phyloP scores from a whole-genome alignment of 345 rosid genomes.

The Gossypium anomalum region DNA sequence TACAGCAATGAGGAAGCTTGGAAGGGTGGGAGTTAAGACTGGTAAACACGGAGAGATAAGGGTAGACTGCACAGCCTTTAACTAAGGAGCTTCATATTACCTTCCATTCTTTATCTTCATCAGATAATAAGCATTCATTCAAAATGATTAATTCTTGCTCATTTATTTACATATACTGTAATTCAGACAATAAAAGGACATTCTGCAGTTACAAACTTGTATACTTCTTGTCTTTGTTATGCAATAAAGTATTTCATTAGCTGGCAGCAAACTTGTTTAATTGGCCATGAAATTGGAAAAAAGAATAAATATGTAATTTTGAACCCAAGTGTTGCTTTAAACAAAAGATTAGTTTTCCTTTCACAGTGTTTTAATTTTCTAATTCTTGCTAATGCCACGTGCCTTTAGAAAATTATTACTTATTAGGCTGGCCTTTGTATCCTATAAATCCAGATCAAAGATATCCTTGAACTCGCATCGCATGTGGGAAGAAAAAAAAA shows the following conservation, averaged over 20 bases:
- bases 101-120: background rate
- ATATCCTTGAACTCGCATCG: too few relatives aligned
- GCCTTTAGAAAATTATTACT: too few relatives aligned
- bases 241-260: background rate
- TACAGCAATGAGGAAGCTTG: slow-evolving; percentile 69
- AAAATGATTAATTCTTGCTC: background rate
- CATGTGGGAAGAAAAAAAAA: too few relatives aligned
- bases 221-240: background rate
- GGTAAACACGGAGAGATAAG: slow-evolving; percentile 62
- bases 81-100: slow-evolving; percentile 6
- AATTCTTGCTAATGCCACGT: too few relatives aligned
- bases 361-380: background rate
- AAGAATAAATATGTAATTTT: background rate
- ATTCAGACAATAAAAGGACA: background rate
- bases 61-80: slow-evolving; percentile 58
- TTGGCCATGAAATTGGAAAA: background rate
- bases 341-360: background rate
- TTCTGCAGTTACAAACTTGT: background rate
- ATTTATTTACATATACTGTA: background rate
- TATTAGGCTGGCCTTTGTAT: too few relatives aligned
- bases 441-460: too few relatives aligned
- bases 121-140: background rate
- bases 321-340: background rate
- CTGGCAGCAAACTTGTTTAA: background rate
- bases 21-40: slow-evolving; percentile 62